Evolutionary conservation across 2,329 filamentous ascomycete genomes (phyloP).

Genomic region (Ramichloridium luteum): DNA sequence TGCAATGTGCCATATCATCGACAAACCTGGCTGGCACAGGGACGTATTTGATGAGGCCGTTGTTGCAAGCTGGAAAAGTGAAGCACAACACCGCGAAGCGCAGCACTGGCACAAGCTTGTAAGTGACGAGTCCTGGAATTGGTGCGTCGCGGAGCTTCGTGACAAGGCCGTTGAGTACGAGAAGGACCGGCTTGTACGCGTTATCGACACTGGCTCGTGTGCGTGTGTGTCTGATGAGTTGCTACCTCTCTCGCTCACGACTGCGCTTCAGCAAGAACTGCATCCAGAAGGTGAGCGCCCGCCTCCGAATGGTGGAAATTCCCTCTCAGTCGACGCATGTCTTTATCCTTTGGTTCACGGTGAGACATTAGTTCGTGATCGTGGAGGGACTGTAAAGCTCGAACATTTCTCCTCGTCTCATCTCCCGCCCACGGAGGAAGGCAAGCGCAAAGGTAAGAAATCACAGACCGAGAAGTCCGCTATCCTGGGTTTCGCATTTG

Average conservation of each 20-base stretch:
- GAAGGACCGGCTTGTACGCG: constrained; percentile 13
- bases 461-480: not conserved
- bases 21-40: not conserved
- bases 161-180: constrained; percentile 34
- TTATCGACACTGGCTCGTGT: constrained; percentile 31
- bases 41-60: not conserved
- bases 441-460: not conserved
- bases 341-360: constrained; percentile 17
- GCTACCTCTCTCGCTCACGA: constrained; percentile 21
- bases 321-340: constrained; percentile 4
- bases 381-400: constrained; percentile 1
- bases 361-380: constrained; percentile 10
- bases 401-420: not conserved
- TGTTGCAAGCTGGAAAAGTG: not conserved
- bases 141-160: constrained; percentile 35
- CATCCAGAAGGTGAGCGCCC: constrained; percentile 31
- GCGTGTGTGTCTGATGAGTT: constrained; percentile 42
- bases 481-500: not conserved
- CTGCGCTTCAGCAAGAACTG: constrained; percentile 23
- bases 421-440: not conserved
- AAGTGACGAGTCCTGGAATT: constrained; percentile 11
- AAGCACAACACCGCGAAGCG: not conserved
- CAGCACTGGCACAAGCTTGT: constrained; percentile 2
- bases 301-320: constrained; percentile 1
- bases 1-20: not conserved